A percentile compares a stretch with the other conserved stretches of the same genome.
phyloP scores from a whole-genome alignment of 1,284 basidiomycete genomes.

The Ceraceosorus guamensis region DNA sequence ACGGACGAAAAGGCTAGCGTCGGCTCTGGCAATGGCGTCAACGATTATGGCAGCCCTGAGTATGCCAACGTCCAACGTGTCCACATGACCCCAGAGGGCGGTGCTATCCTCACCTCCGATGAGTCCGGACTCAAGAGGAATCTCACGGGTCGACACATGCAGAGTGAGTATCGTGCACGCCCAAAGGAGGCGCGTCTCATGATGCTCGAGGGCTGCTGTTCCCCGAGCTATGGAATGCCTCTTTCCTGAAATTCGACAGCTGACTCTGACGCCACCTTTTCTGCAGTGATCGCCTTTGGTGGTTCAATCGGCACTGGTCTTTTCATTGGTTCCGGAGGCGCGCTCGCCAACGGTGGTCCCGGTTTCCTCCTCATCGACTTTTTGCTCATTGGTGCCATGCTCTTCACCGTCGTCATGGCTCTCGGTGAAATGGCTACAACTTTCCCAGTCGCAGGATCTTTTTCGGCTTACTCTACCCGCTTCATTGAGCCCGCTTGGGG shows the following conservation, averaged over 20 bases:
- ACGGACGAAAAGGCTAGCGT: constrained; percentile 2
- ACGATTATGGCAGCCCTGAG: constrained; percentile 6
- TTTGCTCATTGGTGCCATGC: constrained; percentile 37
- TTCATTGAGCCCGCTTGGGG: constrained; percentile 40
- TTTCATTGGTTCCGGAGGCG: constrained; percentile 52
- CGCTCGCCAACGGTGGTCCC: constrained; percentile 53
- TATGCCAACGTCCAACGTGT: constrained; percentile 10
- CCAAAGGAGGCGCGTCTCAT: no score
- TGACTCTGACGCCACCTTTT: no score
- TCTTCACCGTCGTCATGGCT: constrained; percentile 49
- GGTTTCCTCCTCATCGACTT: constrained; percentile 48
- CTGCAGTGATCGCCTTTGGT: constrained; percentile 56
- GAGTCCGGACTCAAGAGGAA: constrained; percentile 28
- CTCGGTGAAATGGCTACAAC: constrained; percentile 39
- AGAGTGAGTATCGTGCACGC: no score
- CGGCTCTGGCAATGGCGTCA: background rate
- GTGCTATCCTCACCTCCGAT: constrained; percentile 6
- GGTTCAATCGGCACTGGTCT: constrained; percentile 55
- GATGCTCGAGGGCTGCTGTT: no score
- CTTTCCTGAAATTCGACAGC: no score
- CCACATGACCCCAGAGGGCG: constrained; percentile 3
- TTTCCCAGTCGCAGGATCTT: constrained; percentile 37
- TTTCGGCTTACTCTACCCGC: constrained; percentile 32
- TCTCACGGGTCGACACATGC: constrained; percentile 32
- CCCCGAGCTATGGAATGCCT: no score